These are phyloP conservation scores for Massarina eburnea DNA, from an alignment of 2,329 filamentous ascomycete species.

Conservation along the genomic window DNA sequence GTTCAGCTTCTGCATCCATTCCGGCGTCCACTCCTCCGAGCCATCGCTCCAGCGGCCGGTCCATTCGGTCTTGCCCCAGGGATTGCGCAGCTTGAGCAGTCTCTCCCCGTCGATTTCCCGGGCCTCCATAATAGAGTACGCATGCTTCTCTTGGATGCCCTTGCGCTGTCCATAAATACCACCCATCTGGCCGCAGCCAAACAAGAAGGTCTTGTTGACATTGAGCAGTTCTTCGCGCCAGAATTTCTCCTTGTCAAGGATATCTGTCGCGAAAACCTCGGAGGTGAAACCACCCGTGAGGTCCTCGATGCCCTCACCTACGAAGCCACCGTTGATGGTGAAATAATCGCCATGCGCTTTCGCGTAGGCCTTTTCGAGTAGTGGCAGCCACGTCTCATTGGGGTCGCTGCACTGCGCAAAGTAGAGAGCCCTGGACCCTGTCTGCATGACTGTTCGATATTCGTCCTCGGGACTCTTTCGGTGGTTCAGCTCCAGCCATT, in stretches of 20 bases:
- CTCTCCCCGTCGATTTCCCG: constrained; percentile 64
- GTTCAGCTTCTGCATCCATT: constrained; percentile 71
- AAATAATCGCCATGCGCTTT: constrained; percentile 82
- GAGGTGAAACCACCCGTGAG: constrained; percentile 70
- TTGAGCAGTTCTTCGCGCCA: constrained; percentile 80
- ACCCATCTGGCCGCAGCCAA: constrained; percentile 69
- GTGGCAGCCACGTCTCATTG: constrained; percentile 80
- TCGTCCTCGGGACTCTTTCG: constrained; percentile 71
- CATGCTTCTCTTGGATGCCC: constrained; percentile 52
- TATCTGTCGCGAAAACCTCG: constrained; percentile 68
- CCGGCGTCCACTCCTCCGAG: constrained; percentile 79
- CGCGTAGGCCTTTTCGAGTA: constrained; percentile 81
- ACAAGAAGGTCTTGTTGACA: constrained; percentile 78
- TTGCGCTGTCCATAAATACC: constrained; percentile 61
- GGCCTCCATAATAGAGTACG: constrained; percentile 62
- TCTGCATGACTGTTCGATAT: constrained; percentile 69
- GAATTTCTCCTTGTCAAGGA: constrained; percentile 77
- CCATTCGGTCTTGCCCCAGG: constrained; percentile 82
- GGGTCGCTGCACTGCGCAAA: constrained; percentile 75
- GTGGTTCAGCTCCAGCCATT: constrained; percentile 72
- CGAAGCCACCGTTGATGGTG: constrained; percentile 73
- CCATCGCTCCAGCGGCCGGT: constrained; percentile 81
- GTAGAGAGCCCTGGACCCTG: constrained; percentile 74
- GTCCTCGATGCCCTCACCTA: constrained; percentile 63
- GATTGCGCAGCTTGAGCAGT: constrained; percentile 59